phyloP scores from a whole-genome alignment of 345 rosid species.

The Hirschfeldia incana region DNA sequence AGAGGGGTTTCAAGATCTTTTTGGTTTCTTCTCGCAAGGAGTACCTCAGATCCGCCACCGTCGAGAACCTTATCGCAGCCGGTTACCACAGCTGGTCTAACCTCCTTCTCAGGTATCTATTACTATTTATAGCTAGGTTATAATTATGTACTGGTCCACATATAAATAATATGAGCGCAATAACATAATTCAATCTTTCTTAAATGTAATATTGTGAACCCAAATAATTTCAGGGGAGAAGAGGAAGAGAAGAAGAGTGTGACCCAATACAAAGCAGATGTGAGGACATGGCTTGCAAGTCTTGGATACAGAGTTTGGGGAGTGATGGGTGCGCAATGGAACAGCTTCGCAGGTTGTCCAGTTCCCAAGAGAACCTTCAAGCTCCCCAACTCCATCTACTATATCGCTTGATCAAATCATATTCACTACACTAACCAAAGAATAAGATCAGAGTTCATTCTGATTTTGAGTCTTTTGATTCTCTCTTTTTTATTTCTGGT shows the following conservation, averaged over 20 bases:
- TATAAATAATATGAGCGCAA: not conserved
- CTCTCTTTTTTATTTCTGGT: not conserved
- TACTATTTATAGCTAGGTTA: not conserved
- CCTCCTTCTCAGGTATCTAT: conserved; percentile 61
- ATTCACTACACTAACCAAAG: conserved; percentile 4
- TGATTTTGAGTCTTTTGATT: conserved; percentile 31
- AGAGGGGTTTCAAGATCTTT: conserved; percentile 69
- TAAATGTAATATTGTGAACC: not conserved
- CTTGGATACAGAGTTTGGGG: conserved; percentile 82
- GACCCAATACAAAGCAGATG: conserved; percentile 60
- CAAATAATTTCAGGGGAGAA: conserved; percentile 45
- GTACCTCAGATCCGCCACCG: conserved; percentile 70
- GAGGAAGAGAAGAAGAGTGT: conserved; percentile 57
- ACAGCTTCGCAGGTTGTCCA: conserved; percentile 72
- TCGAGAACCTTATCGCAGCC: conserved; percentile 68
- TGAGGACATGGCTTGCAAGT: conserved; percentile 48
- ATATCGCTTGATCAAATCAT: conserved; percentile 39
- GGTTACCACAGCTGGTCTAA: conserved; percentile 85
- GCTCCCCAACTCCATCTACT: conserved; percentile 87
- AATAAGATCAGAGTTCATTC: conserved; percentile 26
- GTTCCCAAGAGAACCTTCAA: conserved; percentile 72
- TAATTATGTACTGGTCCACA: not conserved
- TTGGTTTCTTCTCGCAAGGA: conserved; percentile 81
- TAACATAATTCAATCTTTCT: not conserved
- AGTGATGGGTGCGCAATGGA: conserved; percentile 76